Evolutionary conservation across 2,329 filamentous ascomycete species (phyloP).

Genomic region (Fusarium ramigenum): DNA sequence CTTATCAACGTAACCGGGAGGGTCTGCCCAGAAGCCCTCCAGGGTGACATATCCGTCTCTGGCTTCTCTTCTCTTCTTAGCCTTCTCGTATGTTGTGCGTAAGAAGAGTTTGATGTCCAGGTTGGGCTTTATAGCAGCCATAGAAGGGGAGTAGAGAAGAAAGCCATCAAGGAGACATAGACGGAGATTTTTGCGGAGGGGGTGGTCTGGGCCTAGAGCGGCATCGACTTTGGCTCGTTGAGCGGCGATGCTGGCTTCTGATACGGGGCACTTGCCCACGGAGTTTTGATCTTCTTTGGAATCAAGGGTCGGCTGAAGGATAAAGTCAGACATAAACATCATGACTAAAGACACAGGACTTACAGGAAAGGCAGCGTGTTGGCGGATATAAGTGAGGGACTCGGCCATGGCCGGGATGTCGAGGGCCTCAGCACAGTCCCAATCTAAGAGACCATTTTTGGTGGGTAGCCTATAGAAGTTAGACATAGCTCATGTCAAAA

Average conservation of each 20-base stretch:
- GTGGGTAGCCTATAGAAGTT: slow-evolving; percentile 55
- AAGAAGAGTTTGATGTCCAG: slow-evolving; percentile 85
- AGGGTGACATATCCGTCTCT: slow-evolving; percentile 81
- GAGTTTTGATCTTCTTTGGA: slow-evolving; percentile 69
- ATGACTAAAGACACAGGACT: slow-evolving; percentile 41
- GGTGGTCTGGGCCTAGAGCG: slow-evolving; percentile 57
- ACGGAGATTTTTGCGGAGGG: slow-evolving; percentile 49
- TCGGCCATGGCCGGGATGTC: slow-evolving; percentile 74
- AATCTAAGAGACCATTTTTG: slow-evolving; percentile 77
- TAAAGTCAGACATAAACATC: not conserved
- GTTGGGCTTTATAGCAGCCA: slow-evolving; percentile 64
- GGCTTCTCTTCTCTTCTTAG: slow-evolving; percentile 72
- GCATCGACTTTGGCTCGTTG: slow-evolving; percentile 58
- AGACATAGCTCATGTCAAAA: not conserved
- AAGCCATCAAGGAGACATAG: slow-evolving; percentile 90
- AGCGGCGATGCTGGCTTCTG: slow-evolving; percentile 56
- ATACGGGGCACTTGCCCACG: slow-evolving; percentile 63
- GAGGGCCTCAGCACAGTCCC: slow-evolving; percentile 88
- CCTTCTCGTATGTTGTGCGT: slow-evolving; percentile 70
- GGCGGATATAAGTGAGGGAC: slow-evolving; percentile 75
- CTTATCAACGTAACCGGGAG: slow-evolving; percentile 91
- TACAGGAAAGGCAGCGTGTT: slow-evolving; percentile 72
- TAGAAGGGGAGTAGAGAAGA: slow-evolving; percentile 74
- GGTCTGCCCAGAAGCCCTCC: slow-evolving; percentile 95
- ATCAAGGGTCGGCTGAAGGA: slow-evolving; percentile 43